Evolutionary conservation across 2,329 filamentous ascomycete species (phyloP).

Genomic region (Alternaria rosae): DNA sequence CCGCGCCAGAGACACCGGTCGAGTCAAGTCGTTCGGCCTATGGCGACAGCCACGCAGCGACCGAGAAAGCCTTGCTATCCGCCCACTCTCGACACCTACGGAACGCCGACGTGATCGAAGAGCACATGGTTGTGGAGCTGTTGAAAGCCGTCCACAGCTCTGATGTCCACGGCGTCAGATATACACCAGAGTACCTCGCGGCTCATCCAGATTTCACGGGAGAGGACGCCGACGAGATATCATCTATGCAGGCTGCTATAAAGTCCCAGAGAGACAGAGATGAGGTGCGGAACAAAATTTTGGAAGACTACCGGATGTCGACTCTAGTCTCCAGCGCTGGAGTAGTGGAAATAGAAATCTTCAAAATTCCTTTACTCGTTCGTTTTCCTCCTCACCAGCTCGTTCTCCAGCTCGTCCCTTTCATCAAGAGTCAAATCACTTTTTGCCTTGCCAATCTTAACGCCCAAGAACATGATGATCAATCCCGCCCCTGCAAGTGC

Average conservation of each 20-base stretch:
- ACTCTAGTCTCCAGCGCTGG: not conserved
- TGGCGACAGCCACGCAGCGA: slow-evolving; percentile 27
- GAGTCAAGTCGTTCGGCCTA: slow-evolving; percentile 16
- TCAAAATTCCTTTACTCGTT: not conserved
- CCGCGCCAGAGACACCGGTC: not conserved
- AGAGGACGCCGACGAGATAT: slow-evolving; percentile 11
- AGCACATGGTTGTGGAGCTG: slow-evolving; percentile 19
- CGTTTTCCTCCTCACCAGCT: slow-evolving; percentile 31
- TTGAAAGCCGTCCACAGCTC: slow-evolving; percentile 20
- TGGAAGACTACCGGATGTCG: slow-evolving; percentile 15
- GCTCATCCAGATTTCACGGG: slow-evolving; percentile 18
- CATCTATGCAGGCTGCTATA: slow-evolving; percentile 18
- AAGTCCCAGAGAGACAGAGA: slow-evolving; percentile 23
- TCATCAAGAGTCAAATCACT: slow-evolving; percentile 47
- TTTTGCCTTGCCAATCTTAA: slow-evolving; percentile 47
- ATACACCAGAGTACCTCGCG: slow-evolving; percentile 21
- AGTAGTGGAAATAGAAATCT: not conserved
- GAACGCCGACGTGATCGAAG: slow-evolving; percentile 13
- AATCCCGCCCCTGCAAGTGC: slow-evolving; percentile 38
- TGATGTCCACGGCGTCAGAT: slow-evolving; percentile 15
- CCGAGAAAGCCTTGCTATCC: slow-evolving; percentile 20
- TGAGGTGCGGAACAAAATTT: slow-evolving; percentile 14
- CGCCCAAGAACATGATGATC: slow-evolving; percentile 47
- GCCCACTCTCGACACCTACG: slow-evolving; percentile 17
- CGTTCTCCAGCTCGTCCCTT: slow-evolving; percentile 38